Evolutionary conservation across 2,329 filamentous ascomycete genomes (phyloP), one percentile per base, ranked within the genome.

Genomic region (Stachybotrys echinatus): DNA sequence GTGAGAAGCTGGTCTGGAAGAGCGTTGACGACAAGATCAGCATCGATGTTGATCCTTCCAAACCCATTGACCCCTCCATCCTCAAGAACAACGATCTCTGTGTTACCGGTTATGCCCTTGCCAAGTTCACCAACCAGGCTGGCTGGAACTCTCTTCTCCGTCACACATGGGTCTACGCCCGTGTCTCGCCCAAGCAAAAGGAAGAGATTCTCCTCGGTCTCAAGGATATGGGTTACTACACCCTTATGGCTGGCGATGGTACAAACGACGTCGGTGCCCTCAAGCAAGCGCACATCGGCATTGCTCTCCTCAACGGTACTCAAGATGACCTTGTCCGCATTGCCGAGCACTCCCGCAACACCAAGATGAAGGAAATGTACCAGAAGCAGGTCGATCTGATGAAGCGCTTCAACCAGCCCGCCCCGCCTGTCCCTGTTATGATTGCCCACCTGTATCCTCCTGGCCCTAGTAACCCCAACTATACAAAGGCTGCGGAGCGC

Each of bases 331-430:
- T 99, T 48, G 86, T 85, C 50, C 91, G 87, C 66, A 99, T 99
- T 60, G 87, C 88, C 22, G 94, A 97, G 64, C 92, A 99, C 70
- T 86, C 88, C 62, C 87, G 94, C 59, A 95, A 91, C 68, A 95
- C 87, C 39, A 95, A 91, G 78, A 95, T 99, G 89, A 97, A 96
- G 79, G 92, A 96, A 57, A 83, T 99, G 56, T 99, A 99, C 67
- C 90, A 97, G 74, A 97, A 99, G 77, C 94, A 99, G 68, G 81
- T 88, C 50, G 76, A 85, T 44, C 79, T 99, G 67, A 96, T 99
- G 89, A 82, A 87, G 65, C 84, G 92, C 55, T 99, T 97, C 80
- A 96, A 95, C 67, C 92, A 96, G 69, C 89, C 92, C 14, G 69
- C 84, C 2, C 94, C 94, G n/a, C 94, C 94, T 1, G 88, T 97